Evolutionary conservation across 2,329 filamentous ascomycete genomes (phyloP).

Genomic region (Incumbomyces delicatus): DNA sequence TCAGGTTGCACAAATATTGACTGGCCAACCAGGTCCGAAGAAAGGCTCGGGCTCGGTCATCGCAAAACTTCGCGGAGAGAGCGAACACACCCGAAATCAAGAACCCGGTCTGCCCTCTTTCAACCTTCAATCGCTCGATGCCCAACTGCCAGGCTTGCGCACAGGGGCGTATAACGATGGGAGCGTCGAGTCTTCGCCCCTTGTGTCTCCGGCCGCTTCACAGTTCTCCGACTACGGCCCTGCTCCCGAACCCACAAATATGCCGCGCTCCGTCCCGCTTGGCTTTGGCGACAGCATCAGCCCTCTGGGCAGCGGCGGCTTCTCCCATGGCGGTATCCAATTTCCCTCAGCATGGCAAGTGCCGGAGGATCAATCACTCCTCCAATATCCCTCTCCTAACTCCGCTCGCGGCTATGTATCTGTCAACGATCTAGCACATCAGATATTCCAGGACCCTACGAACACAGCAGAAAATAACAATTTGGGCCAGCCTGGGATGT

Average conservation of each 20-base stretch:
- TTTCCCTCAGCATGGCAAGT: constrained; percentile 20
- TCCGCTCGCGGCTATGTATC: constrained; percentile 19
- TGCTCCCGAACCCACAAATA: constrained; percentile 8
- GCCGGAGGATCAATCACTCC: constrained; percentile 12
- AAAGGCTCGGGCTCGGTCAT: constrained; percentile 22
- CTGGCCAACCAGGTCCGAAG: constrained; percentile 13
- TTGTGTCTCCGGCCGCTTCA: constrained; percentile 15
- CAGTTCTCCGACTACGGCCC: constrained; percentile 15
- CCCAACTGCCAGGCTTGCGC: constrained; percentile 16
- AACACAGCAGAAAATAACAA: neutral
- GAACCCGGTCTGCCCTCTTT: constrained; percentile 18
- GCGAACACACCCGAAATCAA: constrained; percentile 10
- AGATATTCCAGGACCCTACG: constrained; percentile 17
- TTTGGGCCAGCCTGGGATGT: neutral
- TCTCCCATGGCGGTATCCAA: constrained; percentile 17
- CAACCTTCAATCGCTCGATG: constrained; percentile 16
- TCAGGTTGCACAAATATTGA: neutral
- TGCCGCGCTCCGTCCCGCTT: constrained; percentile 17
- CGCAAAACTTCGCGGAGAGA: constrained; percentile 20
- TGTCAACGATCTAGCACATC: constrained; percentile 19
- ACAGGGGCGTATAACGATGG: constrained; percentile 10
- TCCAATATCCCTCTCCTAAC: constrained; percentile 16
- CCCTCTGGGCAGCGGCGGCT: constrained; percentile 14
- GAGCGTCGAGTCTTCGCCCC: constrained; percentile 15
- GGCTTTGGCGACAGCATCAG: constrained; percentile 14